A percentile compares a stretch with the other conserved stretches of the same genome.
Evolutionary conservation across 495 filamentous ascomycete genomes (phyloP).

Genomic region (Stereocaulon alpinum): DNA sequence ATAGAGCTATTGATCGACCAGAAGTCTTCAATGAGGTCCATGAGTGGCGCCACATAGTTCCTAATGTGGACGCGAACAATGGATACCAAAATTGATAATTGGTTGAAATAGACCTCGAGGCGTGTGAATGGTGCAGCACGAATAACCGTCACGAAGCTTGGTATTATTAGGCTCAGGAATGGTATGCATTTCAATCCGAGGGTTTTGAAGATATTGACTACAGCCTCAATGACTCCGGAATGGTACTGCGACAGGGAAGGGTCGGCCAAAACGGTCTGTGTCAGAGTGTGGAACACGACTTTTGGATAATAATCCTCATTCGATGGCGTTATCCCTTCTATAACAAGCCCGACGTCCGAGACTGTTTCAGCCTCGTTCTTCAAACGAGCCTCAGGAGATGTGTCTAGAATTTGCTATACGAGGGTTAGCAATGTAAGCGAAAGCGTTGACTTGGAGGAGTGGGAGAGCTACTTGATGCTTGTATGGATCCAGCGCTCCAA

Average conservation of each 20-base stretch:
- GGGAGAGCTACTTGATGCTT: slow-evolving; percentile 60
- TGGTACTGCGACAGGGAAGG: slow-evolving; percentile 80
- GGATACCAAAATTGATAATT: slow-evolving; percentile 80
- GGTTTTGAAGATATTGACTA: slow-evolving; percentile 97
- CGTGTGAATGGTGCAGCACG: slow-evolving; percentile 58
- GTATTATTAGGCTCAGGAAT: slow-evolving; percentile 85
- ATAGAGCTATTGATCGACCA: slow-evolving; percentile 69
- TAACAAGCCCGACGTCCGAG: slow-evolving; percentile 93
- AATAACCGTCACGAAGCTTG: slow-evolving; percentile 83
- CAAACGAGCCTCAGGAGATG: slow-evolving; percentile 39
- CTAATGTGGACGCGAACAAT: slow-evolving; percentile 95
- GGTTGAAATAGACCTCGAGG: slow-evolving; percentile 93
- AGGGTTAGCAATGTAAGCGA: not conserved
- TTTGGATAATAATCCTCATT: slow-evolving; percentile 98
- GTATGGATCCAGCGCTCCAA: slow-evolving; percentile 94
- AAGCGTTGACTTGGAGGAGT: slow-evolving; percentile 12
- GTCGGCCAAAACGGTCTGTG: slow-evolving; percentile 79
- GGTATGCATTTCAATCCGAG: slow-evolving; percentile 89
- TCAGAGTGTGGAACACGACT: slow-evolving; percentile 88
- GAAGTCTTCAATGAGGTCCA: slow-evolving; percentile 72
- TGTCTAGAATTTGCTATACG: slow-evolving; percentile 34
- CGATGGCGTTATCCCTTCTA: slow-evolving; percentile 92
- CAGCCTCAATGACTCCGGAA: slow-evolving; percentile 91
- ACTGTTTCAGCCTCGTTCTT: slow-evolving; percentile 51
- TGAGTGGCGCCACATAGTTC: slow-evolving; percentile 72